Evolutionary conservation across 192 early-diverging fungal genomes (phyloP), one percentile per base, ranked within the genome.

Genomic region (Linnemannia schmuckeri): DNA sequence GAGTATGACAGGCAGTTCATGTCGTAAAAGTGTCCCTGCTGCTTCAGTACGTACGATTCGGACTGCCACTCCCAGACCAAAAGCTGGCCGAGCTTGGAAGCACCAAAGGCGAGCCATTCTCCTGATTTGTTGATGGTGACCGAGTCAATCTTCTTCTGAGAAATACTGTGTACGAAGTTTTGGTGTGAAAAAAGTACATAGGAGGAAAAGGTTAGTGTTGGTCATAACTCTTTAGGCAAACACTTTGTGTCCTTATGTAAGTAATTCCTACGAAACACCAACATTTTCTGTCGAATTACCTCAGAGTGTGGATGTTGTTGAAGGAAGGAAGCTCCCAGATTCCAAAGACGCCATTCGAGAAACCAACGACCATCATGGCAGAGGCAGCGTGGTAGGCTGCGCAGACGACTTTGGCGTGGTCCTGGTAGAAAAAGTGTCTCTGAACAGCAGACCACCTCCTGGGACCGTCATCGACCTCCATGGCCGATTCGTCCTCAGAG

Each of bases 11-110:
- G 81, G 40, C 94, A 94, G 87, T 94, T 95, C 95, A 98, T 98
- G 81, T 97, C 97, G 90, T 98, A 96, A 63, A 94, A 96, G 78
- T 99, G 99, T 13, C 98, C 99, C 89, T 99, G 99, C 89, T 99
- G 99, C 88, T 99, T 99, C 66, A 99, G 91, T 54, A 99, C 96
- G 82, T 99, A 99, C 1, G 98, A 96, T 85, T 99, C 99, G 68
- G 97, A 98, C 90, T 98, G 97, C 99, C 99, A 99, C 88, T 99
- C 99, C 99, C 99, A 99, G 20, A 99, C 98, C 47, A 99, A 89
- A 61, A 99, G 94, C 90, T 99, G 99, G 9, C 98, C 98, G 17
- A 99, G 92, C 81, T 92, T 92, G 35, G 96, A 93, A 49, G 94
- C 97, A 37, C 98, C 99, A 89, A 99, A 97, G 2, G 97, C 98